phyloP scores from a whole-genome alignment of 2,329 filamentous ascomycete genomes.

The Fusarium robinianum region DNA sequence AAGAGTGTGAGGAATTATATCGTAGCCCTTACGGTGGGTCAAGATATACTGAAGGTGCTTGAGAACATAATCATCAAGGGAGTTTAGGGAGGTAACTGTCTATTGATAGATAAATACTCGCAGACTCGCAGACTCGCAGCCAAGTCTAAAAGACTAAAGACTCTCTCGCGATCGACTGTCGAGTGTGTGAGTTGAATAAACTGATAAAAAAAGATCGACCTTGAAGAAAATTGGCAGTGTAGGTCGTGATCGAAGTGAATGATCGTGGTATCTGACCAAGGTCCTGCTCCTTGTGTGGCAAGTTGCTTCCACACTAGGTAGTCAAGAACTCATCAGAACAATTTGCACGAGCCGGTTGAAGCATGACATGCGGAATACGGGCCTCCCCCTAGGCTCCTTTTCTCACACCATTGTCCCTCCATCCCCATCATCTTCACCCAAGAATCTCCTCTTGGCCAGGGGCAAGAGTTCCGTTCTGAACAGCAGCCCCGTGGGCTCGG shows the following conservation, averaged over 20 bases:
- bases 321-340: background rate
- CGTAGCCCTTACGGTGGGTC: too few species aligned
- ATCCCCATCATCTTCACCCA: background rate
- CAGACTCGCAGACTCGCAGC: too few species aligned
- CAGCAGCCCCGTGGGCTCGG: constrained; percentile 55
- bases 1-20: too few species aligned
- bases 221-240: background rate
- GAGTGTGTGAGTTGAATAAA: constrained; percentile 12
- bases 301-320: background rate
- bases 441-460: constrained; percentile 47
- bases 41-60: too few species aligned
- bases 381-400: background rate
- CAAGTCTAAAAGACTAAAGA: too few species aligned
- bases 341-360: background rate
- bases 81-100: too few species aligned
- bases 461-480: constrained; percentile 56
- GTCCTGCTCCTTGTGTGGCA: background rate
- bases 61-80: too few species aligned
- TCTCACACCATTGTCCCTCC: background rate
- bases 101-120: too few species aligned
- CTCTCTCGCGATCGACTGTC: too few species aligned
- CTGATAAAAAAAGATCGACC: constrained; percentile 1
- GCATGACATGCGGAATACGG: background rate
- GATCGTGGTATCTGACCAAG: background rate
- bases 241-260: constrained; percentile 2